Evolutionary conservation across 176 grass and related monocot species (phyloP), one percentile per base, ranked within the genome.

Genomic region (Lolium rigidum): DNA sequence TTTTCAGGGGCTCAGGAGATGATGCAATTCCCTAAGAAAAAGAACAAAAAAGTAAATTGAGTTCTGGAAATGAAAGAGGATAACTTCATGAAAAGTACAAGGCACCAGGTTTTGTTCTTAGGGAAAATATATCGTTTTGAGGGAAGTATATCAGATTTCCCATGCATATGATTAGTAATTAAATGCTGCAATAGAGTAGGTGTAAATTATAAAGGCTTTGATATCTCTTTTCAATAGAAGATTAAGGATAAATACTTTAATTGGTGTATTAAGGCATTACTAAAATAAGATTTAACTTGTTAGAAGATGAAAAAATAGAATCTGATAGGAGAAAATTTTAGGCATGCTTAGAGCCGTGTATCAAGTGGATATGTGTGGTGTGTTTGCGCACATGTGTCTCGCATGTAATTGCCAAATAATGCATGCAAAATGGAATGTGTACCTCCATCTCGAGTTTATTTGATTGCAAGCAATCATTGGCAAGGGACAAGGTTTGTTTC

Each of bases 371-470:
- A 39, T 52, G 47, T 74, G 12, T 73, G 21, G 28, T 38, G 28
- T 18, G 28, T 17, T 14, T 48, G 66, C 10, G 8, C 12, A 15
- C 22, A 51, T 4, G 21, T 51, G 22, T 17, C 71, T 74, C 1
- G 0, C 24, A 6, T 51, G 46, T 26, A 74, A 28, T 51, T 5
- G 72, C 72, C 72, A 28, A 75, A 52, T 74, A 75, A 75, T 31
- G 37, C 28, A 87, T 54, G 60, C 35, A 22, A 74, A 46, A 80
- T 25, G 12, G 16, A 59, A 87, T 61, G 28, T 49, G 59, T 91
- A 95, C 94, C 94, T 96, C 84, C 26, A 86, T 83, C 81, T 79
- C 79, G 70, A 87, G 86, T 49, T 94, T 91, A 80, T 89, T 88
- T 89, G 88, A 64, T 81, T 86, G 84, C 68, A 88, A 71, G 39